phyloP scores from a whole-genome alignment of 768 basidiomycete species.

The Pleurotus ostreatus region DNA sequence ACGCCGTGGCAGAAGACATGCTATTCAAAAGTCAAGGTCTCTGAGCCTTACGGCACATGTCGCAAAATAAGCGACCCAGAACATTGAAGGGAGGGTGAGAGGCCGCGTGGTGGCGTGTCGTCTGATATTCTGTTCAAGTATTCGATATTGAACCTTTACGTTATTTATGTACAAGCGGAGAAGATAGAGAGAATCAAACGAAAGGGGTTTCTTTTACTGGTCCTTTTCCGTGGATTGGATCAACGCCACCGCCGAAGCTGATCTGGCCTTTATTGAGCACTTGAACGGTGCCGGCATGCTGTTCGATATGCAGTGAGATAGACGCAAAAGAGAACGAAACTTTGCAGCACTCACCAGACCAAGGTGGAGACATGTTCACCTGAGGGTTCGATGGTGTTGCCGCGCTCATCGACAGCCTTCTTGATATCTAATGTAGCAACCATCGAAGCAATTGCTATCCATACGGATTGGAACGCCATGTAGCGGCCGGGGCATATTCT shows the following conservation, averaged over 20 bases:
- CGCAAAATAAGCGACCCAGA: no score
- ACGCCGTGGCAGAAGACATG: no score
- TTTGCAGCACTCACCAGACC: neutral
- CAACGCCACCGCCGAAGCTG: neutral
- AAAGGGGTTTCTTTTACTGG: neutral
- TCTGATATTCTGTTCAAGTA: no score
- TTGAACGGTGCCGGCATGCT: slow-evolving; percentile 1
- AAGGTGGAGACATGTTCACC: neutral
- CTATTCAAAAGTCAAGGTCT: no score
- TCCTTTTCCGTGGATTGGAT: neutral
- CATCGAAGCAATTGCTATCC: neutral
- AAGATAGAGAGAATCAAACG: no score
- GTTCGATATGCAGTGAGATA: neutral
- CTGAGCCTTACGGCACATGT: no score
- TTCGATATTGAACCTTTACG: no score
- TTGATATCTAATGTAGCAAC: slow-evolving; percentile 4
- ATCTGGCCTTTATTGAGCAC: slow-evolving; percentile 4
- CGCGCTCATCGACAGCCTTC: neutral
- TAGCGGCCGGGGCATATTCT: slow-evolving; percentile 6
- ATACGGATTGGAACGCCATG: neutral
- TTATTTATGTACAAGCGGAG: no score
- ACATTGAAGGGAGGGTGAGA: no score
- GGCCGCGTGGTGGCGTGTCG: no score
- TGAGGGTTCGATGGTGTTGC: neutral
- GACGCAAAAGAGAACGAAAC: neutral